Percentiles rank a stretch among this genome's conserved stretches.
These are phyloP conservation scores for Zymoseptoria ardabiliae DNA, from an alignment of 2,329 filamentous ascomycete genomes.

Conservation along the genomic window DNA sequence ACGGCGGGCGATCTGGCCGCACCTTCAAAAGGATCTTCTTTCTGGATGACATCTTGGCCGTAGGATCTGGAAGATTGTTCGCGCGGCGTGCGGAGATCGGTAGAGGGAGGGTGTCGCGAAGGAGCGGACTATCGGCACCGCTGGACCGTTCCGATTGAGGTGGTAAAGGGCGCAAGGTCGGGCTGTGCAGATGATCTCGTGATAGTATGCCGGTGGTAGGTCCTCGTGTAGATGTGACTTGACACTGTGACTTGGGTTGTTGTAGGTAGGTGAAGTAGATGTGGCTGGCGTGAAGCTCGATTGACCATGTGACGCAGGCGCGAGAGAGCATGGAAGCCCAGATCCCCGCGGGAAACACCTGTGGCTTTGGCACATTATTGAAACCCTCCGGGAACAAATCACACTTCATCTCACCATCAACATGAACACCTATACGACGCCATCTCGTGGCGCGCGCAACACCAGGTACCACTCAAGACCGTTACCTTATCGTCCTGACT, in stretches of 20 bases:
- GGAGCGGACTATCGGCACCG: not conserved
- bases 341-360: not conserved
- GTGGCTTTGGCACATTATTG: not conserved
- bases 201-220: not conserved
- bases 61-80: not conserved
- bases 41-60: conserved; percentile 28
- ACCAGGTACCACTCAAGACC: no score
- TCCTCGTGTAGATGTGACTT: not conserved
- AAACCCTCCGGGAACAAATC: no score
- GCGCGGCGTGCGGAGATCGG: not conserved
- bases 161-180: not conserved
- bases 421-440: no score
- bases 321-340: not conserved
- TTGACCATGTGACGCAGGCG: not conserved
- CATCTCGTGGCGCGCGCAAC: no score
- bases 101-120: not conserved
- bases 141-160: not conserved
- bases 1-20: conserved; percentile 8
- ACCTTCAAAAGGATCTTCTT: conserved; percentile 36
- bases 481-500: no score
- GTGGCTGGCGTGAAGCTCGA: not conserved
- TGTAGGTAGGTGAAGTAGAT: not conserved
- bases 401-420: not conserved
- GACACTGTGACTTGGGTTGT: not conserved
- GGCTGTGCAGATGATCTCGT: not conserved